A percentile compares a stretch with the other conserved stretches of the same genome.
Conservation (phyloP, 1,284 basidiomycete species). For the Golubevia sp. region DNA sequence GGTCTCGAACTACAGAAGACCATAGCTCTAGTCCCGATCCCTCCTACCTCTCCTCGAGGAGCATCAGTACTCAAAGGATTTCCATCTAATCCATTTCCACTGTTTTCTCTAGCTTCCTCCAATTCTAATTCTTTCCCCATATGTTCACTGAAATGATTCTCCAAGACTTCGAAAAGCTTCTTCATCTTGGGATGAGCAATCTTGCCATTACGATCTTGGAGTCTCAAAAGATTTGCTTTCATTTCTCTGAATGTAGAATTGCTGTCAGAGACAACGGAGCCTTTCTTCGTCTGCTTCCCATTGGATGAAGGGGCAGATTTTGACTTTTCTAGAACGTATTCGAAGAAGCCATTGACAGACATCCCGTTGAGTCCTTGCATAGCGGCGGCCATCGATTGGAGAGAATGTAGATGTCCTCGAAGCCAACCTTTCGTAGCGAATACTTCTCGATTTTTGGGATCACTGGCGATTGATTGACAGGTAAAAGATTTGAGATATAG, state of each 20-base stretch:
- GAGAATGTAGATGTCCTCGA: background rate
- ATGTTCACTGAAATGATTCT: conserved; percentile 36
- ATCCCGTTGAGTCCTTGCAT: conserved; percentile 70
- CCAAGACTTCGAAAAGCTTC: conserved; percentile 65
- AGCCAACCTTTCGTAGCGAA: background rate
- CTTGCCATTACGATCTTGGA: conserved; percentile 64
- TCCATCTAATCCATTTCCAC: background rate
- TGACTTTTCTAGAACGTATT: conserved; percentile 61
- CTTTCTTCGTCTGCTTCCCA: conserved; percentile 57
- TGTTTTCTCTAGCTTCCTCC: conserved; percentile 71
- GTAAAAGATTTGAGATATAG: background rate
- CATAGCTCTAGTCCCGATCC: conserved; percentile 78
- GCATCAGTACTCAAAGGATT: conserved; percentile 5
- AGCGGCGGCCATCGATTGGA: conserved; percentile 38
- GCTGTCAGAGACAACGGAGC: conserved; percentile 63
- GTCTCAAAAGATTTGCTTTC: conserved; percentile 70
- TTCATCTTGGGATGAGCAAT: conserved; percentile 90
- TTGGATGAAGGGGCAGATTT: conserved; percentile 37
- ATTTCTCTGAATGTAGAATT: conserved; percentile 71
- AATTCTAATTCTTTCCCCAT: conserved; percentile 71
- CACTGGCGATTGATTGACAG: background rate
- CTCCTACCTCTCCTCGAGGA: conserved; percentile 45
- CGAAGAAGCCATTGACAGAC: conserved; percentile 65
- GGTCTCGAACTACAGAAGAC: conserved; percentile 89
- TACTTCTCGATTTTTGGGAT: background rate